These are phyloP conservation scores for Symbiodinium pilosum DNA, from an alignment of 73 alveolate genomes.

Conservation along the genomic window DNA sequence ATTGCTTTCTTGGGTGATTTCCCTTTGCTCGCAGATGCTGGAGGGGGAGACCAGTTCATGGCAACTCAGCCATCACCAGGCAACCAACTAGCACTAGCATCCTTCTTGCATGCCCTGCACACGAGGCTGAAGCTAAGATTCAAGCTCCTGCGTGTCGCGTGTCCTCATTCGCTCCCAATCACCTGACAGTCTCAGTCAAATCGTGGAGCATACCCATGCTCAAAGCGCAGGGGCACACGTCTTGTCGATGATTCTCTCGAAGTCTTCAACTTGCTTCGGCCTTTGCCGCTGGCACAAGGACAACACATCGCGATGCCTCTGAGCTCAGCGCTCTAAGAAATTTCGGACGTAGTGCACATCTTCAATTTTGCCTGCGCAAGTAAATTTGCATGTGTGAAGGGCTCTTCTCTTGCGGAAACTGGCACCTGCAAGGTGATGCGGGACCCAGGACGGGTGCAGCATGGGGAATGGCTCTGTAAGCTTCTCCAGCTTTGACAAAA, in stretches of 20 bases:
- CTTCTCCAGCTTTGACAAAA: slow-evolving; percentile 52
- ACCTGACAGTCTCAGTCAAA: background rate
- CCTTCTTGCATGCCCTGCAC: background rate
- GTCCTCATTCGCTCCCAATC: slow-evolving; percentile 85
- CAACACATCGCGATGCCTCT: too few relatives aligned
- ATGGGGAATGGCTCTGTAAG: slow-evolving; percentile 41
- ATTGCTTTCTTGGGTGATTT: too few relatives aligned
- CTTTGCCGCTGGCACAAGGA: background rate
- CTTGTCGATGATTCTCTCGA: slow-evolving; percentile 69
- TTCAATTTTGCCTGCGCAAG: slow-evolving; percentile 48
- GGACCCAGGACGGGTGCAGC: slow-evolving; percentile 77
- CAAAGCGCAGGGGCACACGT: background rate
- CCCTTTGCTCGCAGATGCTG: too few relatives aligned
- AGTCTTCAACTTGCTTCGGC: slow-evolving; percentile 82
- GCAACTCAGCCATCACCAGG: too few relatives aligned
- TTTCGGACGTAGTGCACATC: slow-evolving; percentile 86
- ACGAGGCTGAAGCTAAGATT: background rate
- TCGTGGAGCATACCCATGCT: background rate
- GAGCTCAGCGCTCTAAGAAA: slow-evolving; percentile 28
- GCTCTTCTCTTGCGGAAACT: background rate
- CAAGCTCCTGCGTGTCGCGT: slow-evolving; percentile 80
- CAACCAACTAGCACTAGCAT: too few relatives aligned
- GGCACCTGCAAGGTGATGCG: slow-evolving; percentile 40
- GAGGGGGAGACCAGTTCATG: too few relatives aligned
- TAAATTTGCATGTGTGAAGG: too few relatives aligned